Evolutionary conservation across 148 eudicot species (phyloP), one percentile per base, ranked within the genome.

Genomic region (Fagopyrum tataricum): DNA sequence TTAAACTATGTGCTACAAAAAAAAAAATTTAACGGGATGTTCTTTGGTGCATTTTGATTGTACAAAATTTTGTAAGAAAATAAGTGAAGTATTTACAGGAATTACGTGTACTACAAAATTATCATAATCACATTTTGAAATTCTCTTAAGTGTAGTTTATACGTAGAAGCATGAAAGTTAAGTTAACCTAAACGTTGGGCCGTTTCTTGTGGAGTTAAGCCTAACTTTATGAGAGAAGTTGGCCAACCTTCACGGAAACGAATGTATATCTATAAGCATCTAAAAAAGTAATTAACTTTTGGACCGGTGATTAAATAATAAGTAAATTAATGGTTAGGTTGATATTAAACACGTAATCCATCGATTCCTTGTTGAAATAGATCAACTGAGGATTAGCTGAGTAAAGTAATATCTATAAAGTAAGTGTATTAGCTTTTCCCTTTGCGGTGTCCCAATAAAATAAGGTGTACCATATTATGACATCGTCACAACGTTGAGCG

Each of bases 291-390:
- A 79, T 75, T 78, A 49, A 73, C 72, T 77, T 84, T 81, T 66
- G 75, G 72, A 31, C 37, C 37, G 2, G 2, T 31, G 2, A 31
- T 31, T 31, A 31, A 31, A 2, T 31, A 31, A 70, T 73, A 55
- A 74, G 73, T 73, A 73, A 83, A 77, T 75, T 31, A 82, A 71
- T 77, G 81, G 79, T 78, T 78, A 79, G 84, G 84, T 79, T 58
- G 73, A 67, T 73, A 71, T 77, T 83, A 31, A 56, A 68, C 76
- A 51, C 49, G 3, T 41, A 59, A 6, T 39, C 55, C 18, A 44
- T 71, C 37, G 21, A 26, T 44, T 44, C 20, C 13, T 71, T 71
- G 20, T 24, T 20, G 6, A 44, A 40, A 2, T 71, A 11, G 73
- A 20, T n/a, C 15, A 8, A 71, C 37, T 18, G 41, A 21, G 41